These are phyloP conservation scores for Pogostemon cablin DNA, from an alignment of 257 asterid genomes.

Conservation along the genomic window DNA sequence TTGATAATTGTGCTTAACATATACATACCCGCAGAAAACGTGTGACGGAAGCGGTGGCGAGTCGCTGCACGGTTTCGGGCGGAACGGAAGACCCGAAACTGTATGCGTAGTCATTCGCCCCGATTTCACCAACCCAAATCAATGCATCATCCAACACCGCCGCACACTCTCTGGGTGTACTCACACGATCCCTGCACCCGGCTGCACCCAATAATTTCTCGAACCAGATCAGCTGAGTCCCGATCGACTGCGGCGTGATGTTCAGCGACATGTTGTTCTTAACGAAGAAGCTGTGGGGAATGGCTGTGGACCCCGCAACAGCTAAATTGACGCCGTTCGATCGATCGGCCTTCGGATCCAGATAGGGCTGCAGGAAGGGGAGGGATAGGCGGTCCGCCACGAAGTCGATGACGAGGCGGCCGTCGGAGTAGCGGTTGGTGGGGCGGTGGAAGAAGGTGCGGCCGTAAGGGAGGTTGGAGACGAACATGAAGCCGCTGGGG, in stretches of 20 bases:
- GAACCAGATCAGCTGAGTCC: constrained; percentile 55
- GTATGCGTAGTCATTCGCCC: constrained; percentile 75
- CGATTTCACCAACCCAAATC: constrained; percentile 67
- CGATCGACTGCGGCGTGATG: constrained; percentile 52
- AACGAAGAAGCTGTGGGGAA: constrained; percentile 46
- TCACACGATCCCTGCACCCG: constrained; percentile 38
- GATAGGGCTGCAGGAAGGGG: constrained; percentile 70
- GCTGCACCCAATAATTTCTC: constrained; percentile 27
- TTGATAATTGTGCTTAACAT: too few species aligned
- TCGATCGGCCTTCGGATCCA: constrained; percentile 32
- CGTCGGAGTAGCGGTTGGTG: constrained; percentile 90
- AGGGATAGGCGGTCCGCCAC: constrained; percentile 54
- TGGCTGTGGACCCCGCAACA: constrained; percentile 68
- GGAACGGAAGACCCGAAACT: constrained; percentile 59
- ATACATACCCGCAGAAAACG: constrained; percentile 59
- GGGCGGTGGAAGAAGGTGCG: constrained; percentile 80
- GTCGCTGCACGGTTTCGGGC: constrained; percentile 48
- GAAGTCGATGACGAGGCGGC: constrained; percentile 84
- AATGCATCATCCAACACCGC: constrained; percentile 44
- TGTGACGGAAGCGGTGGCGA: constrained; percentile 55
- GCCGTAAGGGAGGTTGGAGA: constrained; percentile 80
- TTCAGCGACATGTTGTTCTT: constrained; percentile 48
- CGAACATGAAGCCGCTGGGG: constrained; percentile 69
- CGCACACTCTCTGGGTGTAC: constrained; percentile 35
- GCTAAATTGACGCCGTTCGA: constrained; percentile 73